A percentile compares a stretch with the other conserved stretches of the same genome.
phyloP scores from a whole-genome alignment of 208 protist genomes.

The Trichomonas vaginalis region DNA sequence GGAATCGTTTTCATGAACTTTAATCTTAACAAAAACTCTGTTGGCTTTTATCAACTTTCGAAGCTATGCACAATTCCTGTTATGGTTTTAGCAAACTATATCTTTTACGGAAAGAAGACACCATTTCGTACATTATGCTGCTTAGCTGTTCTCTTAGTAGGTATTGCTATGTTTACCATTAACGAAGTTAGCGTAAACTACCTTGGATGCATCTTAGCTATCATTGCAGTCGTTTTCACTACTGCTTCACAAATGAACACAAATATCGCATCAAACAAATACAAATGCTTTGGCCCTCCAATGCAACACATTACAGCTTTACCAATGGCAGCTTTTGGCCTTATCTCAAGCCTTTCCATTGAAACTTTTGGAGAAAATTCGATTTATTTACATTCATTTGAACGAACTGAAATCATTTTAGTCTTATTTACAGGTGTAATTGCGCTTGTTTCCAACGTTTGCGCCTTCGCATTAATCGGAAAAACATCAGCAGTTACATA shows the following conservation, averaged over 20 bases:
- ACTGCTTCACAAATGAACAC: not conserved
- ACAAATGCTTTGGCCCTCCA: not conserved
- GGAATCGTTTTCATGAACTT: not conserved
- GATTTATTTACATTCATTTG: not conserved
- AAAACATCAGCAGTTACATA: conserved; percentile 31
- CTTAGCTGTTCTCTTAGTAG: not conserved
- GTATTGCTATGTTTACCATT: not conserved
- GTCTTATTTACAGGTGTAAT: conserved; percentile 17
- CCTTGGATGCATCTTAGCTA: not conserved
- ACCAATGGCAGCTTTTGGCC: not conserved
- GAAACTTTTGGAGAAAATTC: not conserved
- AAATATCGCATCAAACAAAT: no score
- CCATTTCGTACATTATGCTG: not conserved
- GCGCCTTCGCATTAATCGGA: conserved; percentile 23
- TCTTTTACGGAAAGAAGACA: not conserved
- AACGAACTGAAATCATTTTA: not conserved
- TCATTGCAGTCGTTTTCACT: not conserved
- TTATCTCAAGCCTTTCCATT: not conserved
- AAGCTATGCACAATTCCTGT: not conserved
- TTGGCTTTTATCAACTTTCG: conserved; percentile 7
- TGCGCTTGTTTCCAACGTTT: conserved; percentile 11
- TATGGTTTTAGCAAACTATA: not conserved
- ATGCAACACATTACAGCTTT: not conserved
- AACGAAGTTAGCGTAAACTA: not conserved
- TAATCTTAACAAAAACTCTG: not conserved